Percentiles rank a stretch among this genome's conserved stretches.
These are phyloP conservation scores for Violaceomyces palustris DNA, from an alignment of 1,284 basidiomycete species.

Conservation along the genomic window DNA sequence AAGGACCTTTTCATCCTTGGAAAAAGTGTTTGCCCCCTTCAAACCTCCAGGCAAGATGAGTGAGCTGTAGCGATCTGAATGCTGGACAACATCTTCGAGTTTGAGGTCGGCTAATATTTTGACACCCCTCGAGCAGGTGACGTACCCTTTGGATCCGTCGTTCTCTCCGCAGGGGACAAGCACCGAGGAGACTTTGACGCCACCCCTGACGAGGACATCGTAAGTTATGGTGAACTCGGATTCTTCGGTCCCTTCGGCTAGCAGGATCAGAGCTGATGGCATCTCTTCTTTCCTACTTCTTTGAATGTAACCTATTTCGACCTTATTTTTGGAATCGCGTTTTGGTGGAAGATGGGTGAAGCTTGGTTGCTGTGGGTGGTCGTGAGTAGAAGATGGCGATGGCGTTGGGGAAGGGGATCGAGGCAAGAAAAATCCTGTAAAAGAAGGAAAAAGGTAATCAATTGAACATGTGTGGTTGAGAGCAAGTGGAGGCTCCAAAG, in stretches of 20 bases:
- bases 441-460: no score
- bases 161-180: conserved; percentile 24
- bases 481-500: no score
- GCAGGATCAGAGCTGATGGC: conserved; percentile 57
- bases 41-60: conserved; percentile 75
- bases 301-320: no score
- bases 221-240: conserved; percentile 56
- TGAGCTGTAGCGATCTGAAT: conserved; percentile 60
- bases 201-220: conserved; percentile 46
- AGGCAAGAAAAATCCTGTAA: no score
- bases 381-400: no score
- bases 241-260: conserved; percentile 77
- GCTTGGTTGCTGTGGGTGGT: no score
- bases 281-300: not conserved
- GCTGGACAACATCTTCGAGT: no score
- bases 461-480: no score
- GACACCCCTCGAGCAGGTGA: conserved; percentile 42
- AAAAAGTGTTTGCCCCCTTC: conserved; percentile 71
- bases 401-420: no score
- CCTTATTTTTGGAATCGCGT: no score
- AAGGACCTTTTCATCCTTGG: conserved; percentile 62
- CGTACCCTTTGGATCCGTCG: no score
- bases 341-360: no score
- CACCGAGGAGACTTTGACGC: conserved; percentile 22
- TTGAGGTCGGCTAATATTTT: conserved; percentile 41